phyloP scores from a whole-genome alignment of 2,329 filamentous ascomycete genomes.

The Lecanosticta acicola region DNA sequence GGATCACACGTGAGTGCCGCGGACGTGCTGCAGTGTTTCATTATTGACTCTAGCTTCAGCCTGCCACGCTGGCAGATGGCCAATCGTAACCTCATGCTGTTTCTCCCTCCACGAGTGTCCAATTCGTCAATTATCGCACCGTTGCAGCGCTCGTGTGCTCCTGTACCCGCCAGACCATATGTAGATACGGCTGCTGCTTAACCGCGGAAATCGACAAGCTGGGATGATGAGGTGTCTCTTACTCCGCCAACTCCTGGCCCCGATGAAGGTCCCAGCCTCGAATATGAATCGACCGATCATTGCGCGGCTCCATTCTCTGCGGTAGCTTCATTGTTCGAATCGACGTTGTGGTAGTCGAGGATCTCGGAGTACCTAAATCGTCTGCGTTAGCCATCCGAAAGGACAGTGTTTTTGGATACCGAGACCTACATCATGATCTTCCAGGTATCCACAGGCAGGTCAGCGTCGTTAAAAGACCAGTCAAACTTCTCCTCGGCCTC shows the following conservation, averaged over 20 bases:
- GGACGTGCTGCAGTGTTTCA: background rate
- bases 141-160: background rate
- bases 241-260: background rate
- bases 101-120: background rate
- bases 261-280: background rate
- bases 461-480: conserved; percentile 98
- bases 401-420: background rate
- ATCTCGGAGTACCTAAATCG: conserved; percentile 87
- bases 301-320: background rate
- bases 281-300: background rate
- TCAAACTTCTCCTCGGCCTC: conserved; percentile 96
- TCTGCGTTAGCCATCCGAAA: conserved; percentile 5
- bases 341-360: conserved; percentile 95
- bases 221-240: background rate
- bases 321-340: conserved; percentile 38
- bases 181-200: background rate
- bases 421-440: conserved; percentile 97
- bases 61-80: background rate
- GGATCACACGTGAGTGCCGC: background rate
- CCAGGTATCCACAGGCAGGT: conserved; percentile 97
- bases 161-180: background rate
- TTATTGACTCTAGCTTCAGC: background rate
- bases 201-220: background rate
- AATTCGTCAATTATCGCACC: background rate
- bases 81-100: background rate